These are phyloP conservation scores for Diutina ranongensis DNA, from an alignment of 1,139 yeast genomes.

Conservation along the genomic window DNA sequence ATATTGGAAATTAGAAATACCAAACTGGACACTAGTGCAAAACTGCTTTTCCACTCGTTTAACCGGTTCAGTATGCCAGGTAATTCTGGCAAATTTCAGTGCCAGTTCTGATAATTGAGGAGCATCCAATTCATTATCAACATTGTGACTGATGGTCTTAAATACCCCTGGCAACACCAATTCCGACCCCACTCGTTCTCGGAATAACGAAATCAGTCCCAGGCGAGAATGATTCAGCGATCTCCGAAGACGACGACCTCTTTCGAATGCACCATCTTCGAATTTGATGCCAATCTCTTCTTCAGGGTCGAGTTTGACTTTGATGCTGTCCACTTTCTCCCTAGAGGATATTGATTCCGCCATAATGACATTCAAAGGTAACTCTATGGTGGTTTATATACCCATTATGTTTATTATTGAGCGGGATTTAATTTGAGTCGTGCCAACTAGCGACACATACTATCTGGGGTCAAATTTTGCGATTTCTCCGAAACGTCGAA, in stretches of 20 bases:
- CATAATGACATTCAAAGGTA: too few species aligned
- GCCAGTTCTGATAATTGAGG: conserved; percentile 7
- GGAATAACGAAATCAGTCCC: not conserved
- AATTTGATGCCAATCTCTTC: conserved; percentile 1
- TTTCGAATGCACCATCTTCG: conserved; percentile 1
- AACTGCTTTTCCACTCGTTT: conserved; percentile 15
- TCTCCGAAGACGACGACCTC: not conserved
- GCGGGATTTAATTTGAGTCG: too few species aligned
- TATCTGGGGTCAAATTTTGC: too few species aligned
- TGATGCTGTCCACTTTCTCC: not conserved
- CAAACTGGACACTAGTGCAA: conserved; percentile 12
- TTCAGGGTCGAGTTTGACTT: too few species aligned
- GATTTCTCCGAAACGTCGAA: too few species aligned
- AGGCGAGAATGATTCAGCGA: not conserved
- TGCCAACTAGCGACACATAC: too few species aligned
- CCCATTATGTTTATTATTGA: too few species aligned
- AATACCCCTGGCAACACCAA: conserved; percentile 24
- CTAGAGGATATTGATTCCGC: not conserved
- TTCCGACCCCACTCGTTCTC: conserved; percentile 17
- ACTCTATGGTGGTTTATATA: too few species aligned
- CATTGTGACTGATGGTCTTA: conserved; percentile 25
- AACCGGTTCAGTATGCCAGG: conserved; percentile 17
- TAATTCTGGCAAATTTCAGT: conserved; percentile 14
- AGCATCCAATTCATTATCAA: conserved; percentile 16
- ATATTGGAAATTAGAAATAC: conserved; percentile 13